Evolutionary conservation across 495 filamentous ascomycete species (phyloP), one percentile per base, ranked within the genome.

Genomic region (Aspergillus nidulans): DNA sequence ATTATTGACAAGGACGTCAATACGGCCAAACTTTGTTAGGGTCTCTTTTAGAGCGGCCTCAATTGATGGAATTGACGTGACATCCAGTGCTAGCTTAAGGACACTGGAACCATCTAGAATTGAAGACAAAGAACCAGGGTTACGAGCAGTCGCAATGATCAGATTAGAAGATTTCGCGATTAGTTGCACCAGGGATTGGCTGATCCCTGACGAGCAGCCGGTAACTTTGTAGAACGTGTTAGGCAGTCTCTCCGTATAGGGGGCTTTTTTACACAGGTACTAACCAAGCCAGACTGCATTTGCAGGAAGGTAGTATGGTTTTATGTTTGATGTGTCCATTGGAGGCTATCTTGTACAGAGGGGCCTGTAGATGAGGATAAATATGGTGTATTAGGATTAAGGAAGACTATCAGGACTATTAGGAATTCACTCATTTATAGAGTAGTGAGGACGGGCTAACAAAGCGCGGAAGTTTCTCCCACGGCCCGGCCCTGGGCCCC

Each of bases 1-100:
- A 45, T 82, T 84, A 66, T 83, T 82, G 59, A 82, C 75, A 6
- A 81, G 60, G 24, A 82, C 69, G 55, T 84, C 81, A 58, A 84
- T 65, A 36, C 65, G 65, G 0, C 52, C 49, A 1, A 74, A 40
- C 2, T 74, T 58, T 1, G 61, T 56, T 24, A 56, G 39, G 18
- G 67, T 24, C 10, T 54, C 25, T 30, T 74, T 66, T 36, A 58
- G 51, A n/a, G 74, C 71, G 5, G 74, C 80, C 6, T 75, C 77
- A 8, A 79, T 73, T 7, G 42, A 25, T 1, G 8, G 2, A 1
- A 12, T 21, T 4, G 23, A 13, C 1, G 21, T 26, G 24, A 45
- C 42, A 15, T 45, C 42, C 15, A 43, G 41, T 19, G 41, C 41
- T 9, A 45, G 21, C 23, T 45, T 26, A 13, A 45, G 23, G 42